Evolutionary conservation across 1,139 yeast species (phyloP).

Genomic region (Tardiomyces depauwii): DNA sequence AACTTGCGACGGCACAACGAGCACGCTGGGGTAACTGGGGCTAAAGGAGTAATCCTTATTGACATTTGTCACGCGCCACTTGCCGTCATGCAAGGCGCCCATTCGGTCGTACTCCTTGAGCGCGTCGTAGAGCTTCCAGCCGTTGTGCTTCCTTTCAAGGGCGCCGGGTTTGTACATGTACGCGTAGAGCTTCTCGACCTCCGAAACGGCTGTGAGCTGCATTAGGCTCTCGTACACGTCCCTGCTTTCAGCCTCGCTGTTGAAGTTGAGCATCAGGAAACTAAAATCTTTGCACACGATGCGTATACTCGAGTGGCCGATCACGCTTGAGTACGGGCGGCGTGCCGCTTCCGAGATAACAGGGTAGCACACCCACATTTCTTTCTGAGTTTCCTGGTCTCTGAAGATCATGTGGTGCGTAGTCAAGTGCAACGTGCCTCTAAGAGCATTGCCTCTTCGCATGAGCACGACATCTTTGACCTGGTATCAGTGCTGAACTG

Average conservation of each 20-base stretch:
- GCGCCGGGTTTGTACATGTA: slow-evolving; percentile 52
- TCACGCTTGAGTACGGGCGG: slow-evolving; percentile 4
- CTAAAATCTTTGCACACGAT: slow-evolving; percentile 80
- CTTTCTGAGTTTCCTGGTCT: slow-evolving; percentile 35
- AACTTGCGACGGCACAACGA: slow-evolving; percentile 62
- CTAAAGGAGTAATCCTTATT: slow-evolving; percentile 61
- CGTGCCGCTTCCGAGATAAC: slow-evolving; percentile 33
- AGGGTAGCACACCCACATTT: slow-evolving; percentile 91
- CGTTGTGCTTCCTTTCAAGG: slow-evolving; percentile 41
- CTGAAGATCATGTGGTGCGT: slow-evolving; percentile 81
- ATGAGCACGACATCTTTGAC: slow-evolving; percentile 60
- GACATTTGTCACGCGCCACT: slow-evolving; percentile 62
- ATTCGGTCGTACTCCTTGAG: slow-evolving; percentile 51
- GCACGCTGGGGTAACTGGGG: slow-evolving; percentile 57
- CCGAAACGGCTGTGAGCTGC: slow-evolving; percentile 47
- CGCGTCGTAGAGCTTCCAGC: slow-evolving; percentile 68
- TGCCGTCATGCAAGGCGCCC: slow-evolving; percentile 26
- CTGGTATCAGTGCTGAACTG: slow-evolving; percentile 18
- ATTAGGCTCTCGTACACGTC: slow-evolving; percentile 68
- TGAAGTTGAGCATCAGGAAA: slow-evolving; percentile 69
- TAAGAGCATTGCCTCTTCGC: slow-evolving; percentile 53
- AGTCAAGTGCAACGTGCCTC: slow-evolving; percentile 68
- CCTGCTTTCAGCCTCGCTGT: slow-evolving; percentile 43
- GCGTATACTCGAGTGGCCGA: slow-evolving; percentile 33
- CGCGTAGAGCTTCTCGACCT: slow-evolving; percentile 56